Conservation (phyloP, 2,329 filamentous ascomycete genomes). For the Seiridium cupressi region DNA sequence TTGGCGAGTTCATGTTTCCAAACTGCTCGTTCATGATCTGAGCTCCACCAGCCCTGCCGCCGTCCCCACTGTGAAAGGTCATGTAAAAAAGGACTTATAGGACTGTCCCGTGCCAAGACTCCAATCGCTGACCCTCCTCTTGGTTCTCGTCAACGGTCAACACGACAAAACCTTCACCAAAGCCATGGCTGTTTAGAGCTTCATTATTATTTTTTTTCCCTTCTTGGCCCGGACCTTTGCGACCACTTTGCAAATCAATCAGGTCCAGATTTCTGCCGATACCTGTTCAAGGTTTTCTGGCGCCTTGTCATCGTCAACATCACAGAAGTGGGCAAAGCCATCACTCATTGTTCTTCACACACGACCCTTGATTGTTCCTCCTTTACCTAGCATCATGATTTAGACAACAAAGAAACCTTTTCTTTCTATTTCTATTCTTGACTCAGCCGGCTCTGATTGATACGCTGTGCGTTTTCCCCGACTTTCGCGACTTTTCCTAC, state of each 20-base stretch:
- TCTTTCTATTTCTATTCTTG: conserved; percentile 20
- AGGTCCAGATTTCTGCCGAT: too few relatives aligned
- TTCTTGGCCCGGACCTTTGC: too few relatives aligned
- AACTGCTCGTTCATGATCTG: not conserved
- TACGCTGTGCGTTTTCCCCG: conserved; percentile 15
- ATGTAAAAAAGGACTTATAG: not conserved
- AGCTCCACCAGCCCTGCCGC: not conserved
- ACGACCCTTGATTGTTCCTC: conserved; percentile 12
- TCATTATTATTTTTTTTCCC: too few relatives aligned
- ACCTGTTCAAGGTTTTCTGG: not conserved
- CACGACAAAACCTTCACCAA: too few relatives aligned
- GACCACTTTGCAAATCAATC: too few relatives aligned
- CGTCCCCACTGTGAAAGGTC: not conserved
- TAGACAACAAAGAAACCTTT: not conserved
- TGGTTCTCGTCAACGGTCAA: not conserved
- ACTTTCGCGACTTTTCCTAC: not conserved
- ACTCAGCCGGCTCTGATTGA: conserved; percentile 12
- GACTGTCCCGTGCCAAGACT: not conserved
- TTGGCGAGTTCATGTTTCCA: not conserved
- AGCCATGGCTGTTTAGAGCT: too few relatives aligned
- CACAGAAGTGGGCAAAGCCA: not conserved
- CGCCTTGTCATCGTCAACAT: not conserved
- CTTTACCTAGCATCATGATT: conserved; percentile 1
- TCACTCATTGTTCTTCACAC: conserved; percentile 8
- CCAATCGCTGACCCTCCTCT: not conserved